Evolutionary conservation across 164 flowering plant species (phyloP).

Genomic region (Piper betle): DNA sequence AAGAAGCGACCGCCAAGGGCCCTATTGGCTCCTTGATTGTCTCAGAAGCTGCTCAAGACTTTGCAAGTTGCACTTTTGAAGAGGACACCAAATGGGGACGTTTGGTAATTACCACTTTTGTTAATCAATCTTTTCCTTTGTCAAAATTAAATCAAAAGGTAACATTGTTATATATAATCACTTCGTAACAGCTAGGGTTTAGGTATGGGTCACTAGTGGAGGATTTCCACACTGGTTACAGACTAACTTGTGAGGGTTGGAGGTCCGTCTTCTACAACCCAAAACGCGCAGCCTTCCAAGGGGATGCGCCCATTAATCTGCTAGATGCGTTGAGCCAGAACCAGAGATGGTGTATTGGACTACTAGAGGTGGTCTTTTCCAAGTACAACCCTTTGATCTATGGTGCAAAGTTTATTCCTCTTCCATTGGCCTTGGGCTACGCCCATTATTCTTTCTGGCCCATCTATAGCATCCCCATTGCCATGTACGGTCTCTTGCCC

Average conservation of each 20-base stretch:
- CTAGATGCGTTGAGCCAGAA: slow-evolving; percentile 36
- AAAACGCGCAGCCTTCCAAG: slow-evolving; percentile 51
- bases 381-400: slow-evolving; percentile 36
- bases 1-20: neutral
- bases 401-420: slow-evolving; percentile 29
- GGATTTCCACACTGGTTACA: slow-evolving; percentile 66
- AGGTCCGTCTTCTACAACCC: slow-evolving; percentile 53
- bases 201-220: slow-evolving; percentile 70
- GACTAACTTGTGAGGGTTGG: slow-evolving; percentile 77
- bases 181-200: slow-evolving; percentile 42
- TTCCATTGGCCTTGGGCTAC: slow-evolving; percentile 8
- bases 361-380: slow-evolving; percentile 39
- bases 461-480: slow-evolving; percentile 35
- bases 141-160: neutral
- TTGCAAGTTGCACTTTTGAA: neutral
- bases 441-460: slow-evolving; percentile 32
- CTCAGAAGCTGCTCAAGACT: neutral
- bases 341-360: slow-evolving; percentile 60
- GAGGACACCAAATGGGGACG: neutral
- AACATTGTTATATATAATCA: too few relatives aligned
- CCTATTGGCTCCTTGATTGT: neutral
- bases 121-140: neutral
- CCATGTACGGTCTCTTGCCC: slow-evolving; percentile 50
- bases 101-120: neutral
- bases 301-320: slow-evolving; percentile 42